A percentile compares a stretch with the other conserved stretches of the same genome.
These are phyloP conservation scores for Paraglomus brasilianum DNA, from an alignment of 192 early-diverging fungal genomes.

Conservation along the genomic window DNA sequence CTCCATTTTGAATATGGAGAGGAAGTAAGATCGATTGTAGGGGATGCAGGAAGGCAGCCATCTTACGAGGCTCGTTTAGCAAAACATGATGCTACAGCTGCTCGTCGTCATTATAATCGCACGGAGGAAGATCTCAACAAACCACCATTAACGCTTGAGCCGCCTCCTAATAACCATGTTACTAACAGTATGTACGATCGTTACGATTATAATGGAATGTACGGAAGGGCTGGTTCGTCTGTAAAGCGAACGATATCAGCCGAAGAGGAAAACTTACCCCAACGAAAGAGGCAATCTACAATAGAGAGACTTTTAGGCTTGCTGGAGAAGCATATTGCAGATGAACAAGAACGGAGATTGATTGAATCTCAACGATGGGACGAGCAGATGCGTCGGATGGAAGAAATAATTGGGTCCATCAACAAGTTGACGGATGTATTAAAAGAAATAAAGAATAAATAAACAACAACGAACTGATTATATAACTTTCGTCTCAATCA, in stretches of 20 bases:
- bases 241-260: too few relatives aligned
- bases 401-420: background rate
- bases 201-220: too few relatives aligned
- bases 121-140: background rate
- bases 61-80: background rate
- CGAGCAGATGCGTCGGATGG: background rate
- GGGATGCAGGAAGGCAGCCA: background rate
- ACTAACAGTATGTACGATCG: too few relatives aligned
- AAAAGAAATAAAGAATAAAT: background rate
- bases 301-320: background rate
- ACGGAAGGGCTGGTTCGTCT: too few relatives aligned
- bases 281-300: background rate
- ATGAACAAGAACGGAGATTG: background rate
- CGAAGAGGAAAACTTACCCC: background rate
- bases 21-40: background rate
- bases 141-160: background rate
- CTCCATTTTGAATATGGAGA: slow-evolving; percentile 2
- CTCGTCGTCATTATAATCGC: background rate
- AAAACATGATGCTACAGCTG: background rate
- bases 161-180: background rate
- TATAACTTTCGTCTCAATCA: too few relatives aligned
- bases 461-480: too few relatives aligned
- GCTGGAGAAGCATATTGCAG: background rate
- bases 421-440: background rate
- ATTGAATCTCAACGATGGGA: background rate